Conservation (phyloP, 176 grass and related monocot species). For the Otatea glauca region DNA sequence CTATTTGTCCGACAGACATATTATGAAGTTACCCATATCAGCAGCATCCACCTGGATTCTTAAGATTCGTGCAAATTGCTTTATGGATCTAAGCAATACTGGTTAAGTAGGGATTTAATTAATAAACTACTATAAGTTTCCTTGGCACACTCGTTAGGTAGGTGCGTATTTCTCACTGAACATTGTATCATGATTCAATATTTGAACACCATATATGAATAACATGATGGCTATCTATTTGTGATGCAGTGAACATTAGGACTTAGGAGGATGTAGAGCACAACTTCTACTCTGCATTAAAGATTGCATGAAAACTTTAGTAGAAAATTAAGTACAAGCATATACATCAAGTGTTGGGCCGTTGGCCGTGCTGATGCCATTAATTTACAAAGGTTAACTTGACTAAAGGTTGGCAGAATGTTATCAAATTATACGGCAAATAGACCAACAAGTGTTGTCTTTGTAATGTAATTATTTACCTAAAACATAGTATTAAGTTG, state of each 20-base stretch:
- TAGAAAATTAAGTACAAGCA: too few relatives aligned
- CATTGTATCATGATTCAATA: neutral
- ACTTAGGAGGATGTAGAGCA: too few relatives aligned
- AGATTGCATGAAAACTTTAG: too few relatives aligned
- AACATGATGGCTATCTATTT: neutral
- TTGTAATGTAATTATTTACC: too few relatives aligned
- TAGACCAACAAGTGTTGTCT: too few relatives aligned
- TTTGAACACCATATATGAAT: neutral
- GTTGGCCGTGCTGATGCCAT: too few relatives aligned
- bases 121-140: neutral
- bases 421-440: too few relatives aligned
- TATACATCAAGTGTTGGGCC: too few relatives aligned
- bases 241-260: neutral
- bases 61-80: neutral
- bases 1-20: neutral
- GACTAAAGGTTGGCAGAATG: too few relatives aligned
- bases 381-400: too few relatives aligned
- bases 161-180: neutral
- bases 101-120: neutral
- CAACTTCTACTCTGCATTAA: too few relatives aligned
- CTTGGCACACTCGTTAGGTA: neutral
- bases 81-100: neutral
- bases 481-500: too few relatives aligned
- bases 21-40: constrained; percentile 2
- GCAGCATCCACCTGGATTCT: neutral